Evolutionary conservation across 2,329 filamentous ascomycete species (phyloP).

Genomic region (Lecanosticta acicola): DNA sequence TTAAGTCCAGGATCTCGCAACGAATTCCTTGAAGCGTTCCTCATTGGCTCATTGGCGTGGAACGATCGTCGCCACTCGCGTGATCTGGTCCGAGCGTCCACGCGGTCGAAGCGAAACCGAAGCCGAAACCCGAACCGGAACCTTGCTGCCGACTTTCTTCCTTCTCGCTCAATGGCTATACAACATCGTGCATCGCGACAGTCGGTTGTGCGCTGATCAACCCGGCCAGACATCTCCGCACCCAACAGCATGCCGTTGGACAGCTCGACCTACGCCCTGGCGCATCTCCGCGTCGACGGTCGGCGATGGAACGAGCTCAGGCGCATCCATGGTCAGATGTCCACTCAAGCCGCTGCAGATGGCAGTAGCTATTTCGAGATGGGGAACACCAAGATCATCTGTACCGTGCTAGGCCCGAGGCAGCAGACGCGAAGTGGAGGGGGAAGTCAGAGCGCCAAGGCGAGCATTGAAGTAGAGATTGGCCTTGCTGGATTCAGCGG

Average conservation of each 20-base stretch:
- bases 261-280: conserved; percentile 83
- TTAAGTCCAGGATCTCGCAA: not conserved
- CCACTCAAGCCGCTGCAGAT: conserved; percentile 85
- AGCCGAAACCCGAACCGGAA: no score
- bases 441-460: conserved; percentile 47
- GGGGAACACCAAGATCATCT: conserved; percentile 96
- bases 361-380: conserved; percentile 92
- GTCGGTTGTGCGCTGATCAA: no score
- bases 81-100: not conserved
- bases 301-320: conserved; percentile 97
- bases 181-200: not conserved
- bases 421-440: conserved; percentile 57
- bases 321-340: conserved; percentile 79
- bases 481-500: conserved; percentile 82
- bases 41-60: not conserved
- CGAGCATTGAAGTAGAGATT: conserved; percentile 73
- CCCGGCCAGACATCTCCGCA: not conserved
- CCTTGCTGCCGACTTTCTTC: no score
- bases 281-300: conserved; percentile 62
- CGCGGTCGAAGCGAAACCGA: no score
- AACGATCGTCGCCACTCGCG: not conserved
- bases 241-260: conserved; percentile 75
- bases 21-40: not conserved
- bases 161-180: no score
- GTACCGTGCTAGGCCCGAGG: conserved; percentile 78